Evolutionary conservation across 495 filamentous ascomycete species (phyloP), one percentile per base, ranked within the genome.

Genomic region (Penicillium silybi): DNA sequence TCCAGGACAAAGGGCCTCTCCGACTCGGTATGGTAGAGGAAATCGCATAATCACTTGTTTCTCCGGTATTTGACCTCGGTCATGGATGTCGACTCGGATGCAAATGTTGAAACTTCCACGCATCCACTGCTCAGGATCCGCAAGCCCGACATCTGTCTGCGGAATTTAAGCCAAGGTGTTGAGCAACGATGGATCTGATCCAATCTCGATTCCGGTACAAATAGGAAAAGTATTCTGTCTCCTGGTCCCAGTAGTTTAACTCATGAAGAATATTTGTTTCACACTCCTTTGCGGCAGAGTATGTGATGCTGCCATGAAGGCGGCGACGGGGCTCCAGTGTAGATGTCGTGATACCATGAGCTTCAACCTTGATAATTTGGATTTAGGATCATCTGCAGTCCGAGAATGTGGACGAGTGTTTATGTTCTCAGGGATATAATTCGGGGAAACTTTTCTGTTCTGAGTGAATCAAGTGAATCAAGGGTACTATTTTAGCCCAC

Each of bases 41-140:
- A 64, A 68, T 48, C 68, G 53, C 46, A 68, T 59, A n/a, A 71
- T 61, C 11, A 66, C 47, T 35, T 53, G 58, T 45, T 61, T 61
- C 23, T 48, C 48, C 13, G 44, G 29, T 20, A 17, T 4, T 27
- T 41, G 40, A 37, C 45, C 39, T 26, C 25, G 16, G 4, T 46
- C 49, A 18, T 55, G 23, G 50, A 70, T 52, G 41, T 63, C 41
- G 34, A 65, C 51, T 26, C 61, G 63, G 51, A 68, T 64, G 53
- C 64, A 69, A 20, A 68, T 54, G 55, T 68, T 68, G 52, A 68
- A 70, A 47, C 58, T 66, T 3, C 67, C 68, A 55, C 56, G 45
- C 48, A 66, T 59, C 68, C 67, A 71, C 20, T 66, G 52, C 26
- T 54, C 55, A 43, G 54, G 40, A 40, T 64, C 54, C 35, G 41